Base-by-base conservation (phyloP, 164 flowering plant genomes). In the Euptelea pleiosperma region DNA sequence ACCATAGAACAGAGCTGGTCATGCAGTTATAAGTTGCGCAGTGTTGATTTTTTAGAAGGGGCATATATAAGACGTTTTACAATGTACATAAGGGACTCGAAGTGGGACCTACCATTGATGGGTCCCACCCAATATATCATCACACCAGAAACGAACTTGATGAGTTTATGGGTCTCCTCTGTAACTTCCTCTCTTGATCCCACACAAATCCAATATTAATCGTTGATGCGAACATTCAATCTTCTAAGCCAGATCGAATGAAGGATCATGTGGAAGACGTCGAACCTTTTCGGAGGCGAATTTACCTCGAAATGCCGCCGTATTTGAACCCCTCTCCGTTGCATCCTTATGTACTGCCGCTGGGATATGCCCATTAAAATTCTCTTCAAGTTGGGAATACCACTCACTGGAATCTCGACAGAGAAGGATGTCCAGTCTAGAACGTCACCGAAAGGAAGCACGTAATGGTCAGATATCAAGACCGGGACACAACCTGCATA, bases 231-330 rank as follows among this genome's bases (percentile, higher is more conserved):
- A 29, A 64, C 42, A n/a, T 64, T 64, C 61, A 64, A 31, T 41
- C 67, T 48, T 64, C 67, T 55, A 15, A 64, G 67, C 67, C 67
- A 64, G 46, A 64, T 33, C 11, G 67, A 64, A 57, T 64, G 67
- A 39, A 64, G 62, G 47, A 64, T 64, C 67, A 64, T 64, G 33
- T 64, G 40, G 24, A 48, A 64, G 46, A 64, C 67, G 30, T 64
- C 67, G 31, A 48, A 64, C 43, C 67, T 64, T 40, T 64, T 49
- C 10, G 67, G 67, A 8, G 67, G 57, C 0, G 61, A 40, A 22
- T 64, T 56, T n/a, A 64, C 67, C 45, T 64, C 61, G 21, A 64
- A 64, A 64, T 64, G 67, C 34, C 46, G 57, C 47, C 67, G 41
- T 28, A 57, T 47, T 49, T 37, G 36, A 30, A 56, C 4, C 31